Conservation (phyloP, 805 yeast genomes). For the Limtongia smithiae region DNA sequence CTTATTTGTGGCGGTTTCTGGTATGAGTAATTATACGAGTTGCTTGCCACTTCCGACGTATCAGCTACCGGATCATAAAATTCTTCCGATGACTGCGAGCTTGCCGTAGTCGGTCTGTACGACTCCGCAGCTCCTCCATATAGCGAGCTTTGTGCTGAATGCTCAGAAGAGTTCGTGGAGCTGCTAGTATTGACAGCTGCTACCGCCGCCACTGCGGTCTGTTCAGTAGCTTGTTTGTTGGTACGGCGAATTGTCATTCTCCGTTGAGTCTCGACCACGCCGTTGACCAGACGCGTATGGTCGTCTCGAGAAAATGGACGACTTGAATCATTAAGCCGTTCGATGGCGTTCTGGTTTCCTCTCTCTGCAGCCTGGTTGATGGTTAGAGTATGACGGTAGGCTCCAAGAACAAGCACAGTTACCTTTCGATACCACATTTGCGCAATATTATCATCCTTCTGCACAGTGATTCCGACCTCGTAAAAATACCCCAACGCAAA, state of each 20-base stretch:
- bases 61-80: too few relatives aligned
- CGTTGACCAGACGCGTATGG: conserved; percentile 1
- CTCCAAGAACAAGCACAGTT: background rate
- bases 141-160: too few relatives aligned
- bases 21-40: too few relatives aligned
- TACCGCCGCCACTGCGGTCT: background rate
- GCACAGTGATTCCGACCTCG: conserved; percentile 49
- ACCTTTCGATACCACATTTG: conserved; percentile 2
- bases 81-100: too few relatives aligned
- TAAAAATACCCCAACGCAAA: conserved; percentile 66
- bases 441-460: conserved; percentile 4
- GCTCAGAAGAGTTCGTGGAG: background rate
- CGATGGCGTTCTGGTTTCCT: conserved; percentile 5
- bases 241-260: conserved; percentile 2
- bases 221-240: background rate
- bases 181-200: background rate
- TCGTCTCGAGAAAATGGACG: conserved; percentile 1
- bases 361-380: conserved; percentile 2
- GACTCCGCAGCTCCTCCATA: too few relatives aligned
- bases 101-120: too few relatives aligned
- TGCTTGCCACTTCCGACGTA: too few relatives aligned
- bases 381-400: background rate
- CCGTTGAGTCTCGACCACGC: conserved; percentile 2
- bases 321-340: background rate
- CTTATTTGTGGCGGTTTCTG: too few relatives aligned